Evolutionary conservation across 441 rosid genomes (phyloP).

Genomic region (Bruguiera hainesii): DNA sequence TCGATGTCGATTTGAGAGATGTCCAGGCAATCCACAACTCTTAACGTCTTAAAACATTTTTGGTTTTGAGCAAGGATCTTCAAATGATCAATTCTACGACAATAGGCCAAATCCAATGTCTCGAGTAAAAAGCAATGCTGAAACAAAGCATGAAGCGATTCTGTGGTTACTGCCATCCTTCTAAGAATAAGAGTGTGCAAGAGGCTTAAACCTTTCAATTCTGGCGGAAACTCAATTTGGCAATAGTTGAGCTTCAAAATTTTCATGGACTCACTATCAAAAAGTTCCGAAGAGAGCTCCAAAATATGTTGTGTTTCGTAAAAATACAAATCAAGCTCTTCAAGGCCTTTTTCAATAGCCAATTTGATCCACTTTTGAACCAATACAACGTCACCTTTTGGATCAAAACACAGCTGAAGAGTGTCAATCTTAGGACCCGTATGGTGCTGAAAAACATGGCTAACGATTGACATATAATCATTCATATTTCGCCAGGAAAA

Average conservation of each 20-base stretch:
- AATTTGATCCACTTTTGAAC: constrained; percentile 4
- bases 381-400: background rate
- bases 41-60: constrained; percentile 7
- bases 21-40: constrained; percentile 1
- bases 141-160: background rate
- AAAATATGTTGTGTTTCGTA: background rate
- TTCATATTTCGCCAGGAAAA: background rate
- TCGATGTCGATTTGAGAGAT: background rate
- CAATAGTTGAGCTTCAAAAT: background rate
- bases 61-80: constrained; percentile 1
- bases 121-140: constrained; percentile 2
- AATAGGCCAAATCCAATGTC: constrained; percentile 8
- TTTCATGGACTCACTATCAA: background rate
- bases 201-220: background rate
- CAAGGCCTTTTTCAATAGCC: background rate
- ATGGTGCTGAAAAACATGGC: constrained; percentile 1
- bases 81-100: background rate
- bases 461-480: background rate
- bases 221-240: background rate
- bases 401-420: constrained; percentile 5
- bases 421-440: background rate
- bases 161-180: background rate
- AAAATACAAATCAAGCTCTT: constrained; percentile 18
- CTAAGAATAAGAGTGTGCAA: background rate
- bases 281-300: background rate